Base-by-base conservation (phyloP, 148 eudicot species). In the Vaccinium vitisidaea region DNA sequence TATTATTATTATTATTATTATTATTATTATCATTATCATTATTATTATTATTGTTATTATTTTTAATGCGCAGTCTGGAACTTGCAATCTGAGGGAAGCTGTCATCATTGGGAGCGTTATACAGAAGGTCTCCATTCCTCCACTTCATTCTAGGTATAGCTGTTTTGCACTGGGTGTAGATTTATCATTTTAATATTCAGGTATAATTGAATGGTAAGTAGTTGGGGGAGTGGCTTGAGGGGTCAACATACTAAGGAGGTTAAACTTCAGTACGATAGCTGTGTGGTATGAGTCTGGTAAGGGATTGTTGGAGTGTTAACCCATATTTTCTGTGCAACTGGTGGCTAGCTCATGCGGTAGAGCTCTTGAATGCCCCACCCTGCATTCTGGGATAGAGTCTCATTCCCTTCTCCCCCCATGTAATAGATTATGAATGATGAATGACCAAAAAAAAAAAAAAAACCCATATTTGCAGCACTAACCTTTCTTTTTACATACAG, bases 21-120 rank as follows among this genome's bases (percentile, higher is more conserved):
- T n/a, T n/a, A n/a, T n/a, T n/a, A n/a, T n/a, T n/a, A n/a, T n/a
- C n/a, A n/a, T n/a, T n/a, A n/a, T n/a, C n/a, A n/a, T n/a, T n/a
- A n/a, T n/a, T n/a, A n/a, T n/a, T n/a, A n/a, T n/a, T n/a, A n/a
- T n/a, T n/a, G n/a, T n/a, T n/a, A 23, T 43, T 55, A 73, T 13
- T 74, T 77, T 27, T 82, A n/a, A 13, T 84, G 78, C 89, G 8
- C 80, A 97, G 98, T 94, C 98, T 82, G 90, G 96, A 86, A 93
- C 94, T 39, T 97, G 98, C 86, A 93, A 84, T 86, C 84, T 97
- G 75, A 91, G 95, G 75, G 98, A 97, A 85, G 99, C 99, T 80
- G 97, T 92, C 65, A 93, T 97, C 78, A 79, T 95, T 58, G 98
- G 98, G 75, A 94, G 98, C 82, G 85, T 97, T 63, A 81, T 96